Evolutionary conservation across 2,329 filamentous ascomycete genomes (phyloP).

Genomic region (Grosmannia clavigera): DNA sequence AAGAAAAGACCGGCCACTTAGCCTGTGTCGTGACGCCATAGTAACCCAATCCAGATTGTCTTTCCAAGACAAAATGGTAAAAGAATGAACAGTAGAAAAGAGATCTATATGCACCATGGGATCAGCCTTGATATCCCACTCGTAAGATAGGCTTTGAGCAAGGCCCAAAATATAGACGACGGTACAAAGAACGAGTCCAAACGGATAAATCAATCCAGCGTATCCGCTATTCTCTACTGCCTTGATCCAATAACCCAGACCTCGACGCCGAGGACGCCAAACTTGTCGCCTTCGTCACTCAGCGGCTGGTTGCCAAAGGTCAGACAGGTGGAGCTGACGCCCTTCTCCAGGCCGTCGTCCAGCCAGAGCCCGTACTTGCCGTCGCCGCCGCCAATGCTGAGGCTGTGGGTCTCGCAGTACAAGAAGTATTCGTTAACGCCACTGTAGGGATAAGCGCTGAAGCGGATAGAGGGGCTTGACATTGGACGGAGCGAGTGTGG

Average conservation of each 20-base stretch:
- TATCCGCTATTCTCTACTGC: neutral
- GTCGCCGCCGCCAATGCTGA: conserved; percentile 79
- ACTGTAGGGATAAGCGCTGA: conserved; percentile 94
- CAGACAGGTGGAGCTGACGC: conserved; percentile 70
- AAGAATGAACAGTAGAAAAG: neutral
- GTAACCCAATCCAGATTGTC: neutral
- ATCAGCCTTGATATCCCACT: neutral
- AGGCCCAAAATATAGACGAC: neutral
- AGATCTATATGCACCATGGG: neutral
- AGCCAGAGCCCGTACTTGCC: conserved; percentile 92
- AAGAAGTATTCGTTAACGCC: conserved; percentile 96
- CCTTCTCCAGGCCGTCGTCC: conserved; percentile 71
- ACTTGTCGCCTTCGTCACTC: conserved; percentile 86
- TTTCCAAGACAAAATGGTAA: neutral
- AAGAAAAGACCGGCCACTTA: neutral
- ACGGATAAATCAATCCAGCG: neutral
- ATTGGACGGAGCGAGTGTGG: conserved; percentile 23
- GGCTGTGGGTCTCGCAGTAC: conserved; percentile 72
- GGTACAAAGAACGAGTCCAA: neutral
- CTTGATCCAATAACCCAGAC: conserved; percentile 70
- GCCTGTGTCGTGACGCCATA: neutral
- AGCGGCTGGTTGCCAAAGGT: conserved; percentile 93
- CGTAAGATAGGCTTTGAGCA: neutral
- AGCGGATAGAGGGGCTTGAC: conserved; percentile 67
- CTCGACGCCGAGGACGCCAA: conserved; percentile 82